A percentile compares a stretch with the other conserved stretches of the same genome.
These are phyloP conservation scores for Avicennia marina DNA, from an alignment of 257 asterid species.

Conservation along the genomic window DNA sequence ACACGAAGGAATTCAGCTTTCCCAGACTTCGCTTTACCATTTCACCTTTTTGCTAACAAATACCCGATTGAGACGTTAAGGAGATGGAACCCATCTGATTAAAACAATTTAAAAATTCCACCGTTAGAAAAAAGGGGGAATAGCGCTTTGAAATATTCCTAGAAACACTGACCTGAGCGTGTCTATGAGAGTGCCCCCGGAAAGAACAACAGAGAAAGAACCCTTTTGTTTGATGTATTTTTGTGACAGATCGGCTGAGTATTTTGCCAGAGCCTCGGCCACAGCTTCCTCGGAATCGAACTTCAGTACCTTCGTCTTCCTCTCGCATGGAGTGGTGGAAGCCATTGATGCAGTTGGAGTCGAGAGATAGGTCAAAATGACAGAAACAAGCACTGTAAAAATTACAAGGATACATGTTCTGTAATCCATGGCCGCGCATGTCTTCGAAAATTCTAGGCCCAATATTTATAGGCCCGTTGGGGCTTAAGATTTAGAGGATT, in stretches of 20 bases:
- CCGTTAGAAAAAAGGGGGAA: background rate
- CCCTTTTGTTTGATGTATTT: slow-evolving; percentile 46
- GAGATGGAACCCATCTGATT: background rate
- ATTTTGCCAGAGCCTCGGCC: slow-evolving; percentile 63
- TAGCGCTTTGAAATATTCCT: background rate
- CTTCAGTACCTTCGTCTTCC: slow-evolving; percentile 25
- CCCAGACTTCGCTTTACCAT: too few relatives aligned
- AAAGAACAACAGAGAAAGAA: slow-evolving; percentile 75
- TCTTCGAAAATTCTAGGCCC: too few relatives aligned
- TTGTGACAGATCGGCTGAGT: slow-evolving; percentile 53
- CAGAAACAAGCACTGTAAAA: too few relatives aligned
- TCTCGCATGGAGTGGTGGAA: slow-evolving; percentile 9
- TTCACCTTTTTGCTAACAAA: too few relatives aligned
- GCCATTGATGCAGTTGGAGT: slow-evolving; percentile 14
- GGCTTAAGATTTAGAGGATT: too few relatives aligned
- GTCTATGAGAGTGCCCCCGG: slow-evolving; percentile 66
- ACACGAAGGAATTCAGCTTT: too few relatives aligned
- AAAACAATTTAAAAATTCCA: background rate
- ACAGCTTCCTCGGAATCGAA: slow-evolving; percentile 62
- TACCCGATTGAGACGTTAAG: background rate
- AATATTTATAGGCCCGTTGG: too few relatives aligned
- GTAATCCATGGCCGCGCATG: too few relatives aligned
- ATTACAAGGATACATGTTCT: too few relatives aligned
- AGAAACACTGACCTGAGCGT: slow-evolving; percentile 47
- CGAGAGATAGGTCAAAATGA: background rate